Evolutionary conservation across 305 asterid genomes (phyloP).

Genomic region (Ilex paraguariensis): DNA sequence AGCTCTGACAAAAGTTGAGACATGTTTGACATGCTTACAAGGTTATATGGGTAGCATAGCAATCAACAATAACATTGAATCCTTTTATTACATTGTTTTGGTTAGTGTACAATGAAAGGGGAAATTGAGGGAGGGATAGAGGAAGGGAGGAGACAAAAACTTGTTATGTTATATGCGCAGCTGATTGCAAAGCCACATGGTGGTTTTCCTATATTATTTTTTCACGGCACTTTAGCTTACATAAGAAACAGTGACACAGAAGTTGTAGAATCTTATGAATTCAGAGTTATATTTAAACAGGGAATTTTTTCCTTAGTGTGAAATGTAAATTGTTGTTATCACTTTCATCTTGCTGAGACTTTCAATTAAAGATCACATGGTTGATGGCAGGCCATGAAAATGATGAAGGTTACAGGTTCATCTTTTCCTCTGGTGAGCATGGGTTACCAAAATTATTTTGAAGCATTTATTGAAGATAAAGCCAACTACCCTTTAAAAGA

Average conservation of each 20-base stretch:
- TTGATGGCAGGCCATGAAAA: conserved; percentile 79
- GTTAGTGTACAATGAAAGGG: too few species aligned
- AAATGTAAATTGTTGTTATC: not conserved
- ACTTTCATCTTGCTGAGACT: not conserved
- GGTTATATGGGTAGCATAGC: too few species aligned
- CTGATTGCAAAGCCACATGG: not conserved
- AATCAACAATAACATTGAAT: too few species aligned
- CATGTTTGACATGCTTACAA: too few species aligned
- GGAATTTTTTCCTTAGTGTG: not conserved
- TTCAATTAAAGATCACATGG: conserved; percentile 3
- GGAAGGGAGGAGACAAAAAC: too few species aligned
- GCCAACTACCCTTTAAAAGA: conserved; percentile 32
- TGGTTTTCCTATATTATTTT: not conserved
- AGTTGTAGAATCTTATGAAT: too few species aligned
- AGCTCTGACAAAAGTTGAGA: too few species aligned
- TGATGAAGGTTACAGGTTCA: conserved; percentile 65
- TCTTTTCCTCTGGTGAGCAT: conserved; percentile 22
- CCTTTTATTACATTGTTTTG: too few species aligned
- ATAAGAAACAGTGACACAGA: not conserved
- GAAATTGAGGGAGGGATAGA: too few species aligned
- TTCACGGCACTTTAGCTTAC: not conserved
- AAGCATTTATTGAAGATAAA: conserved; percentile 63
- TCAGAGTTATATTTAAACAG: not conserved
- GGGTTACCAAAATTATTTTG: conserved; percentile 66
- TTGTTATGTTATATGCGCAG: too few species aligned